Evolutionary conservation across 164 flowering plant species (phyloP), one percentile per base, ranked within the genome.

Genomic region (Vitis riparia): DNA sequence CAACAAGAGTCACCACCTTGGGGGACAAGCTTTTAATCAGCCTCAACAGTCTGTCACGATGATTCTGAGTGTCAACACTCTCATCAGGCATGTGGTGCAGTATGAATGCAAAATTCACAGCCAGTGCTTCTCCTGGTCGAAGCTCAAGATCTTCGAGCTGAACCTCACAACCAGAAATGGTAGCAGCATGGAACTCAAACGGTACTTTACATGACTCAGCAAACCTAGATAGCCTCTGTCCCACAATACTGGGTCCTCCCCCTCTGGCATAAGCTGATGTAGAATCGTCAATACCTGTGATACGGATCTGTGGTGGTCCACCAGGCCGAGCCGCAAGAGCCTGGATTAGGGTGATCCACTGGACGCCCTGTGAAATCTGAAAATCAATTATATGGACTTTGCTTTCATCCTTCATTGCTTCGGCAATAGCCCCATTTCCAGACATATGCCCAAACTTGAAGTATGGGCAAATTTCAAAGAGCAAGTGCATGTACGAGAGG

Each of bases 11-110:
- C 62, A 91, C 94, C 44, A 89, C 90, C 78, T 85, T 88, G 9
- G 97, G 97, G 19, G 89, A 87, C 71, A 87, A 78, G 80, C 88
- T 78, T 79, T 86, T 91, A 1, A 79, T 85, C 73, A 91, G 53
- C 76, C 93, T 80, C 85, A 89, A 55, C 1, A 91, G 73, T 27
- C 91, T 65, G 78, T 91, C 97, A 56, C 94, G 80, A 23, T 88
- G 97, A 68, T 89, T 91, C n/a, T 69, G 68, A 57, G 80, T 78
- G 70, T 85, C 77, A 11, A 89, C 93, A 47, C 90, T 89, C 77
- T 89, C 97, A 70, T 91, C 97, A 2, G 94, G 90, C 85, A 89
- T 77, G 72, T 91, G 97, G 64, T 91, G 97, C 37, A 91, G 84
- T 77, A 81, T 75, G 55, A 84, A 73, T 13, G 97, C 79, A 57